Evolutionary conservation across 352 stramenopile species (phyloP).

Genomic region (Phytophthora colocasiae): DNA sequence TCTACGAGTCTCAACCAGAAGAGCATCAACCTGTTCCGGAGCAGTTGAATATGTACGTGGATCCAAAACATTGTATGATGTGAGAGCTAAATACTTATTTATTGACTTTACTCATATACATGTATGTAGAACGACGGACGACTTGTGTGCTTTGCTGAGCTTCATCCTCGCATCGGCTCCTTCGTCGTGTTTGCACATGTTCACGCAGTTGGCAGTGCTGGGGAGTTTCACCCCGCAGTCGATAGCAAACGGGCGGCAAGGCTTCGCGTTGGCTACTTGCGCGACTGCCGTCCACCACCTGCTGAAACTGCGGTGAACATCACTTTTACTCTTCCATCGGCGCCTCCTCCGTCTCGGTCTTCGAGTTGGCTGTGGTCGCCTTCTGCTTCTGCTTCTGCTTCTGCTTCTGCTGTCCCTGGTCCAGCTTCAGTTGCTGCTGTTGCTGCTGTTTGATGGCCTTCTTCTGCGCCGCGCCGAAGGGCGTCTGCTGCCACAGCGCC

Average conservation of each 20-base stretch:
- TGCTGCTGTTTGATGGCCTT: constrained; percentile 27
- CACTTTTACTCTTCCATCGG: too few species aligned
- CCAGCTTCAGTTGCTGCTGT: background rate
- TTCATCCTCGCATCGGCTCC: constrained; percentile 63
- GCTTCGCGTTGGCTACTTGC: constrained; percentile 62
- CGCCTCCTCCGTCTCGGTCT: too few species aligned
- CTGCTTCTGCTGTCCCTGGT: too few species aligned
- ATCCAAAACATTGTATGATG: too few species aligned
- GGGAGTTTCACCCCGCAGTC: constrained; percentile 55
- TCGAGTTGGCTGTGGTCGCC: too few species aligned
- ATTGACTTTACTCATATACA: background rate
- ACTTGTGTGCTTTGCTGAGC: constrained; percentile 56
- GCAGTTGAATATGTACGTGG: constrained; percentile 49
- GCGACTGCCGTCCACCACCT: constrained; percentile 55
- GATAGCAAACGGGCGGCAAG: constrained; percentile 43
- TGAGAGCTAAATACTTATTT: background rate
- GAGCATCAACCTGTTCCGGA: constrained; percentile 22
- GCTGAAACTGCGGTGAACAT: constrained; percentile 31
- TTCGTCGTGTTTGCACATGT: constrained; percentile 50
- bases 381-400: too few species aligned
- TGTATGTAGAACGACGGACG: constrained; percentile 49
- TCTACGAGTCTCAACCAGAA: constrained; percentile 39
- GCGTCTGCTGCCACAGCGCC: constrained; percentile 51
- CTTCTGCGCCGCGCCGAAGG: constrained; percentile 52
- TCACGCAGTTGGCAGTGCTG: constrained; percentile 68